Percentiles rank a stretch among this genome's conserved stretches.
These are phyloP conservation scores for Boletus insuetus DNA, from an alignment of 768 basidiomycete species.

Conservation along the genomic window DNA sequence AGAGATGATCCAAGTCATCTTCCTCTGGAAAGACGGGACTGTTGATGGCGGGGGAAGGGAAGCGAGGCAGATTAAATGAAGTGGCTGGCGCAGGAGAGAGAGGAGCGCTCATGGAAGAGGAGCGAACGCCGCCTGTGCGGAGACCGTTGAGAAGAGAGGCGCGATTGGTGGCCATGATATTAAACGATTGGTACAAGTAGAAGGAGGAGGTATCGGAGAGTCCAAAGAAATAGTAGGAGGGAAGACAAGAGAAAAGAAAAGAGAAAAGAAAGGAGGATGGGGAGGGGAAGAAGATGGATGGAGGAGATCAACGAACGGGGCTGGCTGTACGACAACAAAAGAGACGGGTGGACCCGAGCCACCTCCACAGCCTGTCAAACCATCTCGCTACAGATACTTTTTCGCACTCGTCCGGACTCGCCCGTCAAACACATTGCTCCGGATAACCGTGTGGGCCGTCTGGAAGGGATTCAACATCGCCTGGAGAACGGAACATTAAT, in stretches of 20 bases:
- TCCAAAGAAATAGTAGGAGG: conserved; percentile 6
- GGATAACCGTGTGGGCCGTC: conserved; percentile 80
- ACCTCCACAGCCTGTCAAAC: conserved; percentile 8
- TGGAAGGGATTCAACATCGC: conserved; percentile 95
- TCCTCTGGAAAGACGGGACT: conserved; percentile 47
- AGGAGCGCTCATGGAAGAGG: conserved; percentile 56
- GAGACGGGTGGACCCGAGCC: conserved; percentile 10
- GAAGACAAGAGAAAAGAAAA: conserved; percentile 13
- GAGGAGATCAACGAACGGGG: conserved; percentile 7
- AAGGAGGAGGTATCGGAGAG: not conserved
- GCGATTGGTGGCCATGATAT: conserved; percentile 51
- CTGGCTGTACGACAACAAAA: conserved; percentile 20
- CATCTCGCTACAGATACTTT: conserved; percentile 56
- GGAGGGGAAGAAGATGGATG: not conserved
- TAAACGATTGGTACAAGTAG: conserved; percentile 26
- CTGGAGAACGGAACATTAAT: conserved; percentile 37
- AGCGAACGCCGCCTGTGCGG: conserved; percentile 87
- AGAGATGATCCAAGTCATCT: conserved; percentile 58
- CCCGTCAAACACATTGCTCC: conserved; percentile 77
- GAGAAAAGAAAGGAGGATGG: conserved; percentile 15
- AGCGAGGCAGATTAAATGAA: conserved; percentile 64
- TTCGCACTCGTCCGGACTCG: conserved; percentile 85
- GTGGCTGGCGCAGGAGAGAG: conserved; percentile 65
- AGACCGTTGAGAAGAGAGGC: conserved; percentile 87
- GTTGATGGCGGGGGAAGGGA: conserved; percentile 42